These are phyloP conservation scores for Cercospora sp. DNA, from an alignment of 2,329 filamentous ascomycete genomes.

Conservation along the genomic window DNA sequence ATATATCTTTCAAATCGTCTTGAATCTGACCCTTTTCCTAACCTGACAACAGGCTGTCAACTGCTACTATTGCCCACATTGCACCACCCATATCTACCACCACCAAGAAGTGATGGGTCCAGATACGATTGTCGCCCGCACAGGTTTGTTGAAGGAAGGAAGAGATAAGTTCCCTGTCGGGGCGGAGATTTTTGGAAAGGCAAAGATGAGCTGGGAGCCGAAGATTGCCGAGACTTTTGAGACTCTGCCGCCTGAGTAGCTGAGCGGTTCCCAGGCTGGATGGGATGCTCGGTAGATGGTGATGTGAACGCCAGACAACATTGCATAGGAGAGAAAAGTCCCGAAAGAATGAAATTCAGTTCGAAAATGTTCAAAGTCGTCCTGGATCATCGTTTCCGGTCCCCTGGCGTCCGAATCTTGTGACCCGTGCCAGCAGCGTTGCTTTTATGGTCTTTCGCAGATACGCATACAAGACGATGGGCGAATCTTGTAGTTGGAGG, in stretches of 20 bases:
- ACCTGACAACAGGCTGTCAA: constrained; percentile 45
- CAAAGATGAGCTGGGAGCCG: constrained; percentile 53
- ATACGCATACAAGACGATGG: no score
- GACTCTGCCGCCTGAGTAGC: constrained; percentile 46
- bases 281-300: no score
- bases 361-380: no score
- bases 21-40: background rate
- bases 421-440: no score
- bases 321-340: no score
- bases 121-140: constrained; percentile 56
- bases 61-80: constrained; percentile 60
- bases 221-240: constrained; percentile 52
- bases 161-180: constrained; percentile 51
- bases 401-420: no score
- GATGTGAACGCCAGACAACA: no score
- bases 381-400: no score
- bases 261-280: no score
- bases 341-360: no score
- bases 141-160: constrained; percentile 49
- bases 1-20: background rate
- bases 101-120: constrained; percentile 54
- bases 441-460: no score
- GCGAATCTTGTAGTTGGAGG: no score
- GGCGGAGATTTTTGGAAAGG: constrained; percentile 59
- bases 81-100: constrained; percentile 58